These are phyloP conservation scores for Ampelocalamus luodianensis DNA, from an alignment of 176 grass and related monocot genomes.

Conservation along the genomic window DNA sequence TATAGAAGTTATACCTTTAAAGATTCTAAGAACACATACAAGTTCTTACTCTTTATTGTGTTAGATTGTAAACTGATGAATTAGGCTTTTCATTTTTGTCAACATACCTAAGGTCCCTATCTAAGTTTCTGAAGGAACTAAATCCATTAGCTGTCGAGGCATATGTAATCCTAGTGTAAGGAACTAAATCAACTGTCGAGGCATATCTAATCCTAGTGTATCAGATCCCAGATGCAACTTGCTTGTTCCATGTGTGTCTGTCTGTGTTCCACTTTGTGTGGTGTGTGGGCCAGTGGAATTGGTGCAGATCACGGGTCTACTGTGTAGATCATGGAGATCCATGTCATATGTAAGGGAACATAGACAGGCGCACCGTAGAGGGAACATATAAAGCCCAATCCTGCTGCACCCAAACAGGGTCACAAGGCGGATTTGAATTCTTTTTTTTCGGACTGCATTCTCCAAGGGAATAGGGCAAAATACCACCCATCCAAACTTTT, in stretches of 20 bases:
- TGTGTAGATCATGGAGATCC: background rate
- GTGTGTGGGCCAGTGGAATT: background rate
- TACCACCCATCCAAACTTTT: background rate
- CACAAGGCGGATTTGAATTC: background rate
- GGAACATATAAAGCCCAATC: background rate
- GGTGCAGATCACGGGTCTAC: background rate
- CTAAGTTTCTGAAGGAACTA: conserved; percentile 10
- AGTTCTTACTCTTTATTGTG: background rate
- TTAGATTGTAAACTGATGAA: background rate
- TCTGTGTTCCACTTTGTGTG: background rate
- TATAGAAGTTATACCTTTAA: background rate
- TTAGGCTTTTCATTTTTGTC: background rate
- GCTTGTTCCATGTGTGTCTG: background rate
- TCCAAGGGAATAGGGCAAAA: background rate
- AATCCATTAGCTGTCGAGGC: background rate
- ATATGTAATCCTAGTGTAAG: background rate
- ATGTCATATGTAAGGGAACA: background rate
- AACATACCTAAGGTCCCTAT: background rate
- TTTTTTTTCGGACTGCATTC: background rate
- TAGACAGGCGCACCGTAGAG: background rate
- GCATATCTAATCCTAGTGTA: background rate
- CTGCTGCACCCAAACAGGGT: background rate
- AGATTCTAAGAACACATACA: background rate
- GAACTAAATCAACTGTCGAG: background rate
- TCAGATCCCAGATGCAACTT: background rate